Base-by-base conservation (phyloP, 2,329 filamentous ascomycete species). In the Teratosphaeria destructans region DNA sequence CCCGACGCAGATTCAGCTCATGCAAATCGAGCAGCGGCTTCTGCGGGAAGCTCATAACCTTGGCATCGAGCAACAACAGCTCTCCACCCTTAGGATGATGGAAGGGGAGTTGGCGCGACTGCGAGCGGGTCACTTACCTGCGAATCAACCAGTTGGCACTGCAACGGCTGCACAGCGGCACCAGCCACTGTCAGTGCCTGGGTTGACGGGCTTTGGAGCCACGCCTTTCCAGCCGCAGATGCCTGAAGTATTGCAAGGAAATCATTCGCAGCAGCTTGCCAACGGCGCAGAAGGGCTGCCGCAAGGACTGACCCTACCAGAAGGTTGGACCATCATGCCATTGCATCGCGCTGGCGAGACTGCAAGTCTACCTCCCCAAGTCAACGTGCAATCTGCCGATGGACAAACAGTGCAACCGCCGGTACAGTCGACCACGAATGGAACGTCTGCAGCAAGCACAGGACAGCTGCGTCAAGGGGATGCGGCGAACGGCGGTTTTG, bases 61-160 rank as follows among this genome's bases (percentile, higher is more conserved):
- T 19, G 82, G 85, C 54, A 69, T 82, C 37, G 83, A 84, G 16
- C 82, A 88, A 56, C 81, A 86, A 37, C 88, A 94, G 70, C 71
- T 92, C 4, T 81, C 84, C 55, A 75, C 83, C n/a, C 76, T 91
- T n/a, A 81, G 86, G 57, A 75, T 84, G 16, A 77, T 94, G 61
- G 82, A 88, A 61, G 75, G 76, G 23, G 89, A 94, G 70, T 72
- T 94, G 56, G 77, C 82, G 37, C 81, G 86, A 61, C 76, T 92
- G 58, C 84, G 87, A 27, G 78, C 66, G 14, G 59, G 66, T 23
- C 63, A 68, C 11, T 56, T 68, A n/a, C 65, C 64, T 11, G 58
- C 57, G 16, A 65, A 67, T 27, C 66, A 57, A 32, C 60, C 65
- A 53, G 54, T 63, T 29, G 64, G 62, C 16, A 60, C 58, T n/a